Percentiles rank a stretch among this genome's conserved stretches.
phyloP scores from a whole-genome alignment of 2,329 filamentous ascomycete genomes.

The Claviceps spartinae region DNA sequence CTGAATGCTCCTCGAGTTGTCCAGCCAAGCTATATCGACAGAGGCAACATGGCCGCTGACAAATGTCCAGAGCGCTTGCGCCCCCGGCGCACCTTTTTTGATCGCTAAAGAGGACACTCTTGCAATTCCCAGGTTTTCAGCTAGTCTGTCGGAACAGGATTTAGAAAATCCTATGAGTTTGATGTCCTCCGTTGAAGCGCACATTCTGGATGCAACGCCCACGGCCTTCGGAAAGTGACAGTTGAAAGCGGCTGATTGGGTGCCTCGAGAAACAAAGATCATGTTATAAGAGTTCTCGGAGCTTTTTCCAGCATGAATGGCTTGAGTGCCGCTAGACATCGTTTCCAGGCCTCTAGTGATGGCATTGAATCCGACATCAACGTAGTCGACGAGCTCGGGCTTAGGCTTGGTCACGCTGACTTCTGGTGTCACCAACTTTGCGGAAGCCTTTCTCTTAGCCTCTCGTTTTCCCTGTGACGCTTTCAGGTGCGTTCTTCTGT shows the following conservation, averaged over 20 bases:
- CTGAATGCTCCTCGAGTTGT: constrained; percentile 8
- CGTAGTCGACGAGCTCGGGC: constrained; percentile 40
- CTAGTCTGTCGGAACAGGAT: constrained; percentile 43
- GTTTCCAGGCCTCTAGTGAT: constrained; percentile 47
- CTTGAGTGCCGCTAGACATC: constrained; percentile 13
- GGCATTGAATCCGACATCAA: constrained; percentile 52
- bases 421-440: constrained; percentile 9
- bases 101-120: constrained; percentile 53
- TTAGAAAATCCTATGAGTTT: constrained; percentile 51
- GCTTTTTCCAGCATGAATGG: neutral
- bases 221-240: constrained; percentile 46
- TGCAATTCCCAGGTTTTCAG: constrained; percentile 43
- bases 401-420: constrained; percentile 7
- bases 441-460: constrained; percentile 30
- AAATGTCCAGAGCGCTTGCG: constrained; percentile 42
- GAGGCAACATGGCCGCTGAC: constrained; percentile 36
- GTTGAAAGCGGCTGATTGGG: constrained; percentile 43
- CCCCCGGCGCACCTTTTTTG: constrained; percentile 39
- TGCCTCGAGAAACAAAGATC: constrained; percentile 45
- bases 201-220: constrained; percentile 31
- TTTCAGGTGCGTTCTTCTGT: constrained; percentile 39
- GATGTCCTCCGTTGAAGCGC: constrained; percentile 26
- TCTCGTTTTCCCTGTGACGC: constrained; percentile 49
- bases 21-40: constrained; percentile 41
- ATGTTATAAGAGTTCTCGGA: constrained; percentile 27